Base-by-base conservation (phyloP, 1,139 yeast genomes). In the Taphrina sp. region DNA sequence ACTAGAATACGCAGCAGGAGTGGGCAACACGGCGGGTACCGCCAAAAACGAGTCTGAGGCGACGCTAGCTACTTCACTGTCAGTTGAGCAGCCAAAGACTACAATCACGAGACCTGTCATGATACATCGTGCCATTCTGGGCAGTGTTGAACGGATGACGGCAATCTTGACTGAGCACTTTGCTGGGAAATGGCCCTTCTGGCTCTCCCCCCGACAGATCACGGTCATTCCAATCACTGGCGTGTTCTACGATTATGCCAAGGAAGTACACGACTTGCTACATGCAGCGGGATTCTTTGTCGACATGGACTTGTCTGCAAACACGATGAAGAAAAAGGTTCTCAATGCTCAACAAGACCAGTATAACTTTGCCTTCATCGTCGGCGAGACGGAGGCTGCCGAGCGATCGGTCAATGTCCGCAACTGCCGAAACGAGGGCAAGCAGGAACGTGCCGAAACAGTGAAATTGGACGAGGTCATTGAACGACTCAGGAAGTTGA, bases 151-250 rank as follows among this genome's bases (percentile, higher is more conserved):
- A 69, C 77, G 99, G 63, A 90, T 92, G 69, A 75, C 92, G 69
- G 96, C 97, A 2, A 80, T 94, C 61, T 74, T 92, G 59, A 80
- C 90, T 49, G 98, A 94, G 67, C 95, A 90, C 64, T 90, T 82
- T 68, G 80, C 80, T 57, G 99, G 98, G 0, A 85, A 85, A 63
- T 92, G 99, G 98, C 99, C 99, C 10, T 92, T 94, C 68, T 92
- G 98, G 98, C 71, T 92, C 59, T 87, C 85, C 60, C 96, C 98
- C n/a, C 77, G 95, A 62, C 99, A 92, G 68, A 95, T 94, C 0
- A 75, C 85, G 41, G 78, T 92, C 2, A 77, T 94, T 3, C 97
- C 98, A 1, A 84, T 92, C 3, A 83, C 84, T 55, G 77, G 74
- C 4, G 66, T 74, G 3, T 88, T 85, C 66, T 65, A 65, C 8